Conservation (phyloP, 2,329 filamentous ascomycete genomes). For the Periconia sp. region DNA sequence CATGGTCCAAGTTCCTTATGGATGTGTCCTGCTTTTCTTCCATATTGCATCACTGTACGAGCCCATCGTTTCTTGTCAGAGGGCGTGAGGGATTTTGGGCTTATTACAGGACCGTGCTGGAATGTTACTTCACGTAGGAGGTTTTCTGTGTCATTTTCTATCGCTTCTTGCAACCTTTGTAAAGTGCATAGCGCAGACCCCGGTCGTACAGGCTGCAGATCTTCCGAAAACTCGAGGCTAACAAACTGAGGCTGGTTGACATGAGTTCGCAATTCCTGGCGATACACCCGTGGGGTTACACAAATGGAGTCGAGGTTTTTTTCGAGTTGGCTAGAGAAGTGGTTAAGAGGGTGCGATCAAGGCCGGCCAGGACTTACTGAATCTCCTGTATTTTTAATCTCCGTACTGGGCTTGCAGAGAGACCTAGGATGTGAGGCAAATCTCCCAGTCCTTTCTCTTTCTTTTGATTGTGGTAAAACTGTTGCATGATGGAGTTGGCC, state of each 20-base stretch:
- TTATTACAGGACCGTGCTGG: neutral
- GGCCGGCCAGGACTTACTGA: neutral
- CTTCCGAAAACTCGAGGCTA: slow-evolving; percentile 1
- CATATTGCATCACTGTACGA: neutral
- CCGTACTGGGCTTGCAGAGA: slow-evolving; percentile 73
- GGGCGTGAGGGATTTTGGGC: neutral
- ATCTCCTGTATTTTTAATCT: neutral
- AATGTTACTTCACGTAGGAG: neutral
- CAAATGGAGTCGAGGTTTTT: slow-evolving; percentile 1
- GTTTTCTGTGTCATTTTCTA: neutral
- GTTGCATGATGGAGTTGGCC: slow-evolving; percentile 68
- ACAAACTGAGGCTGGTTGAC: neutral
- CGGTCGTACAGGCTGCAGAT: neutral
- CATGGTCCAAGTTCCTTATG: slow-evolving; percentile 1
- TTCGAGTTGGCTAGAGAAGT: neutral
- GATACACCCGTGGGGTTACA: neutral
- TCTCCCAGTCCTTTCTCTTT: neutral
- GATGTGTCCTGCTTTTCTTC: neutral
- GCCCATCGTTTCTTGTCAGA: neutral
- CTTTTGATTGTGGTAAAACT: slow-evolving; percentile 57
- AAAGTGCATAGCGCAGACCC: neutral
- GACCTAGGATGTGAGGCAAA: slow-evolving; percentile 68
- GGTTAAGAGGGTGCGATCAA: neutral
- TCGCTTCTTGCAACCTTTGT: neutral
- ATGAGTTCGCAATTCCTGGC: neutral